A percentile compares a stretch with the other conserved stretches of the same genome.
These are phyloP conservation scores for Myriosclerotinia curreyana DNA, from an alignment of 2,329 filamentous ascomycete genomes.

Conservation along the genomic window DNA sequence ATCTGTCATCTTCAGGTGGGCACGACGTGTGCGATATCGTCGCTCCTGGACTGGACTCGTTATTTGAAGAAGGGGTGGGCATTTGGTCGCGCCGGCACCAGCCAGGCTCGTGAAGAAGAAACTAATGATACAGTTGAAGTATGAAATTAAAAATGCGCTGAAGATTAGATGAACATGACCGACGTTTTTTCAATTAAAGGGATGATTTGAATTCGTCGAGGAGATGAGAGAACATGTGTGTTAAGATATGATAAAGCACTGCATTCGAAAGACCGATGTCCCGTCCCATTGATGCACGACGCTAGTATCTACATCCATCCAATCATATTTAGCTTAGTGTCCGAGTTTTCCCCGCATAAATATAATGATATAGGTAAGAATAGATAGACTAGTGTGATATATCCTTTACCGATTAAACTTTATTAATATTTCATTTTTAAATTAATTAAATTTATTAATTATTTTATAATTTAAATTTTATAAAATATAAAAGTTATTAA, in stretches of 20 bases:
- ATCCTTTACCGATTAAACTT: too few species aligned
- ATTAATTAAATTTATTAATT: too few species aligned
- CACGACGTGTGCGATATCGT: conserved; percentile 42
- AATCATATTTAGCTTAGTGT: conserved; percentile 1
- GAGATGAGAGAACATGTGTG: conserved; percentile 9
- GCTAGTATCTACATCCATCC: background rate
- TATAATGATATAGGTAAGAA: background rate
- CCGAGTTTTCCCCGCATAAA: conserved; percentile 1
- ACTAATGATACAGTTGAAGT: conserved; percentile 38
- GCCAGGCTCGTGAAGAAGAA: conserved; percentile 31
- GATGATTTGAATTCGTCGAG: conserved; percentile 25
- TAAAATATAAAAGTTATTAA: too few species aligned
- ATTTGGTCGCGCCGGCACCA: conserved; percentile 39
- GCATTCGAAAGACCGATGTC: background rate
- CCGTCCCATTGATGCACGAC: conserved; percentile 3
- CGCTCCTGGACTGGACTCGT: conserved; percentile 31
- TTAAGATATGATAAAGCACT: conserved; percentile 26
- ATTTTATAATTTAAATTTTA: too few species aligned
- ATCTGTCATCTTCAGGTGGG: conserved; percentile 44
- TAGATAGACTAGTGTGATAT: too few species aligned
- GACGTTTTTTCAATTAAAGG: conserved; percentile 28
- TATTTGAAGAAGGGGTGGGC: conserved; percentile 39
- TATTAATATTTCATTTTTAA: too few species aligned
- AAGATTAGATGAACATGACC: conserved; percentile 34
- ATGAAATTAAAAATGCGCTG: conserved; percentile 26